Evolutionary conservation across 2,329 filamentous ascomycete species (phyloP).

Genomic region (Scolecobasidium constrictum): DNA sequence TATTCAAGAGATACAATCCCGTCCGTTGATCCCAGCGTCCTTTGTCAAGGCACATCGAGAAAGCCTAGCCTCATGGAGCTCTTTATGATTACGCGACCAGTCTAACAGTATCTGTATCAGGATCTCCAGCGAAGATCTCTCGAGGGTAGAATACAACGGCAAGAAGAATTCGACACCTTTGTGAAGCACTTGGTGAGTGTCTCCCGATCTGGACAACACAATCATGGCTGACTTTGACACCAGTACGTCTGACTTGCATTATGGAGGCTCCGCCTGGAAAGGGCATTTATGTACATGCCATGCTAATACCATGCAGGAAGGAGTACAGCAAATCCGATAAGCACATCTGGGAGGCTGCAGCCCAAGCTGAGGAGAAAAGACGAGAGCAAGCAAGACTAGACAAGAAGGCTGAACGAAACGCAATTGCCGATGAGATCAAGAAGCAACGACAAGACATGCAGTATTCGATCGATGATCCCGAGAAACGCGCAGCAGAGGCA

Average conservation of each 20-base stretch:
- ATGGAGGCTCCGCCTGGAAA: no score
- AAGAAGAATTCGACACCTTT: conserved; percentile 85
- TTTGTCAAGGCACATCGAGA: neutral
- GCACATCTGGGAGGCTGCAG: conserved; percentile 39
- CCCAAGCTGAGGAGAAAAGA: conserved; percentile 11
- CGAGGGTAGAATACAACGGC: conserved; percentile 62
- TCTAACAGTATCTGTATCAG: conserved; percentile 66
- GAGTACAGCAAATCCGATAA: conserved; percentile 85
- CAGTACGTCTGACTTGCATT: no score
- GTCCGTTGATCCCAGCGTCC: conserved; percentile 5
- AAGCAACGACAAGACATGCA: conserved; percentile 22
- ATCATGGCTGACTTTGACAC: no score
- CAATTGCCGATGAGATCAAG: conserved; percentile 19
- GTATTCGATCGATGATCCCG: neutral
- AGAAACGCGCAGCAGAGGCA: neutral
- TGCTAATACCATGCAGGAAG: no score
- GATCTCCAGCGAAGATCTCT: conserved; percentile 83
- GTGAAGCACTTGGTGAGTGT: conserved; percentile 63
- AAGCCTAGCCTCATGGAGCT: neutral
- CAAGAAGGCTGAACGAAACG: conserved; percentile 19
- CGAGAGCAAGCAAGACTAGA: conserved; percentile 21
- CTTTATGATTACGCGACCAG: neutral
- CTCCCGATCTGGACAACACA: no score
- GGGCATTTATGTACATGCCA: no score
- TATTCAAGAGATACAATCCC: conserved; percentile 49